phyloP scores from a whole-genome alignment of 352 stramenopile species.

The Phytophthora megakarya region DNA sequence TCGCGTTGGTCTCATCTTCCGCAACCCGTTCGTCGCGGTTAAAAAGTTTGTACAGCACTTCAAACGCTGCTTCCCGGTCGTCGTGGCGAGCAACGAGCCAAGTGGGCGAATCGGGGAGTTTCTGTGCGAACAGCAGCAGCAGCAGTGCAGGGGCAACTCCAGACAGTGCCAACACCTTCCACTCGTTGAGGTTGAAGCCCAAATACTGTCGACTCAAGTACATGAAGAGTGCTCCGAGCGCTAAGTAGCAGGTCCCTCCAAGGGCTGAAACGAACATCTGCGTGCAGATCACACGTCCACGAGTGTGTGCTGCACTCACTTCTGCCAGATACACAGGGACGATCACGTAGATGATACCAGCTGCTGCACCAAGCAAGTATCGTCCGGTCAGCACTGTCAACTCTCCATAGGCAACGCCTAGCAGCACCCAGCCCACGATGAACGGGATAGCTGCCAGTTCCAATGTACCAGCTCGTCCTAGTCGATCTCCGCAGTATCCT shows the following conservation, averaged over 20 bases:
- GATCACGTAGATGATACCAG: slow-evolving; percentile 66
- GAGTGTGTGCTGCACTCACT: slow-evolving; percentile 59
- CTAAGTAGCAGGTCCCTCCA: slow-evolving; percentile 56
- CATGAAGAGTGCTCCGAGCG: slow-evolving; percentile 62
- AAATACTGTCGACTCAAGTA: slow-evolving; percentile 68
- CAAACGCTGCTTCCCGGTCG: slow-evolving; percentile 68
- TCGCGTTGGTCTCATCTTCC: slow-evolving; percentile 70
- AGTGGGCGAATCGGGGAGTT: slow-evolving; percentile 76
- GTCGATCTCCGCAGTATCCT: slow-evolving; percentile 63
- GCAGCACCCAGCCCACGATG: slow-evolving; percentile 73
- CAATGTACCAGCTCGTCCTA: slow-evolving; percentile 71
- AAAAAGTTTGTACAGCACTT: slow-evolving; percentile 64
- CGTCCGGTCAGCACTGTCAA: slow-evolving; percentile 66
- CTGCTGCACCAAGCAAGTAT: slow-evolving; percentile 62
- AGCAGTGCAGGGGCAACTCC: slow-evolving; percentile 54
- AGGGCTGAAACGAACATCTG: slow-evolving; percentile 44
- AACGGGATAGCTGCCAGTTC: slow-evolving; percentile 77
- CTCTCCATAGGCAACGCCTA: slow-evolving; percentile 68
- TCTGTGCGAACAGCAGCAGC: slow-evolving; percentile 68
- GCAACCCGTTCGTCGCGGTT: slow-evolving; percentile 52
- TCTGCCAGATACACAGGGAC: slow-evolving; percentile 76
- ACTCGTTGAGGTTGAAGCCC: slow-evolving; percentile 84
- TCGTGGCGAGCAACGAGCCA: slow-evolving; percentile 79
- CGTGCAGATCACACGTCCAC: slow-evolving; percentile 60
- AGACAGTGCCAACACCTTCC: slow-evolving; percentile 67